Evolutionary conservation across 306 rosid genomes (phyloP).

Genomic region (Inga leiocalycina): DNA sequence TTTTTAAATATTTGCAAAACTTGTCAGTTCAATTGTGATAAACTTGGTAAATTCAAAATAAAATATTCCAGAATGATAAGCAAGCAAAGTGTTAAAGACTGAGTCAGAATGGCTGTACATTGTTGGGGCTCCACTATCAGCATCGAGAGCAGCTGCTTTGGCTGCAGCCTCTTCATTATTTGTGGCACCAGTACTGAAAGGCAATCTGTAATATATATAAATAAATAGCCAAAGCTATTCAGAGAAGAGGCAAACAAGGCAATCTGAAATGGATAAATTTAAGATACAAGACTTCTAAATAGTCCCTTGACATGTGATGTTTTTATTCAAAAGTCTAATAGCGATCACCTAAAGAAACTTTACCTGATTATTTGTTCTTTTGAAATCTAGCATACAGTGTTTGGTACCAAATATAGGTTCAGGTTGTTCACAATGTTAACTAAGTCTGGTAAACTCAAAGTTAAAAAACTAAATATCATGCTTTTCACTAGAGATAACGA

Average conservation of each 20-base stretch:
- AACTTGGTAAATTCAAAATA: not conserved
- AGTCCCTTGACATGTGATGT: not conserved
- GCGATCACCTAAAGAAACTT: not conserved
- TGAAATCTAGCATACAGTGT: conserved; percentile 5
- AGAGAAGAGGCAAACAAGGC: conserved; percentile 7
- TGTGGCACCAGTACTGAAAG: conserved; percentile 52
- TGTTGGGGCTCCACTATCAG: conserved; percentile 81
- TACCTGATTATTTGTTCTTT: not conserved
- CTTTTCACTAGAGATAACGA: not conserved
- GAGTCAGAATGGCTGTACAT: conserved; percentile 53
- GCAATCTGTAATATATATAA: conserved; percentile 44
- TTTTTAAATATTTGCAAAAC: not conserved
- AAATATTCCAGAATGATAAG: conserved; percentile 25
- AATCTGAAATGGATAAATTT: not conserved
- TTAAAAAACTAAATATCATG: not conserved
- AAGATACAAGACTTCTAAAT: not conserved
- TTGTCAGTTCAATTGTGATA: not conserved
- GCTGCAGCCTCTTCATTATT: conserved; percentile 74
- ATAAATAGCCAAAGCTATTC: not conserved
- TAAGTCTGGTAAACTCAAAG: too few relatives aligned
- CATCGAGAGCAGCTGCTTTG: conserved; percentile 67
- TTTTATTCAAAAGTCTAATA: not conserved
- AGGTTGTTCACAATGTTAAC: too few relatives aligned
- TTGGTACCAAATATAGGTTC: not conserved
- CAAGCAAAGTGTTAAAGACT: conserved; percentile 25